Conservation (phyloP, 2,329 filamentous ascomycete species). For the Trichoderma sp. region DNA sequence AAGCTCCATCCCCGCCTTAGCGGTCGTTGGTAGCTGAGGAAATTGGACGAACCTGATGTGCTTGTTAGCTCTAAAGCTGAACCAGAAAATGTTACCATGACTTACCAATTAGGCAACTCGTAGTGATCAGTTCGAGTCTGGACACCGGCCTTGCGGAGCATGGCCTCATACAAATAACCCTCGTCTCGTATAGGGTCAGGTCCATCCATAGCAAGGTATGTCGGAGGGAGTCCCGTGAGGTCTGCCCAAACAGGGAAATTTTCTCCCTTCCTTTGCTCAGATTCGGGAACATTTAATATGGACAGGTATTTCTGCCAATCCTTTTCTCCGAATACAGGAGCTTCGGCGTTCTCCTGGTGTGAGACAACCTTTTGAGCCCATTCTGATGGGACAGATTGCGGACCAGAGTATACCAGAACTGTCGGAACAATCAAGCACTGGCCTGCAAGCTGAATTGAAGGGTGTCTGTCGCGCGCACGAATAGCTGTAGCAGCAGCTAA, state of each 20-base stretch:
- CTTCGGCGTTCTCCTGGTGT: not conserved
- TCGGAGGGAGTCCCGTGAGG: not conserved
- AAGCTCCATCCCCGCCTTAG: too few species aligned
- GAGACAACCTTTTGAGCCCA: not conserved
- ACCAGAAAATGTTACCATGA: too few species aligned
- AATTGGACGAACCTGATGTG: too few species aligned
- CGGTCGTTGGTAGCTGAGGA: too few species aligned
- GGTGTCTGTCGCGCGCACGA: not conserved
- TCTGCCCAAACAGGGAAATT: too few species aligned
- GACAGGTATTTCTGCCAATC: not conserved
- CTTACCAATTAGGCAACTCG: too few species aligned
- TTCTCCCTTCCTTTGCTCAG: too few species aligned
- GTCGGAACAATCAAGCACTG: not conserved
- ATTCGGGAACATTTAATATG: too few species aligned
- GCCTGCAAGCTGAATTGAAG: not conserved
- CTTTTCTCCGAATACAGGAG: not conserved
- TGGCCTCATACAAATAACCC: not conserved
- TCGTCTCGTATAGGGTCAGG: not conserved
- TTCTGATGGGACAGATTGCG: not conserved
- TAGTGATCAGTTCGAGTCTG: not conserved
- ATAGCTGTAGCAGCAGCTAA: not conserved
- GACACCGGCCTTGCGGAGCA: not conserved
- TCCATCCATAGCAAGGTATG: slow-evolving; percentile 1
- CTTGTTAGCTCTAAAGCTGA: too few species aligned
- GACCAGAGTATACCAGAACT: not conserved